Base-by-base conservation (phyloP, 768 basidiomycete species). In the Hemileccinum impolitum region DNA sequence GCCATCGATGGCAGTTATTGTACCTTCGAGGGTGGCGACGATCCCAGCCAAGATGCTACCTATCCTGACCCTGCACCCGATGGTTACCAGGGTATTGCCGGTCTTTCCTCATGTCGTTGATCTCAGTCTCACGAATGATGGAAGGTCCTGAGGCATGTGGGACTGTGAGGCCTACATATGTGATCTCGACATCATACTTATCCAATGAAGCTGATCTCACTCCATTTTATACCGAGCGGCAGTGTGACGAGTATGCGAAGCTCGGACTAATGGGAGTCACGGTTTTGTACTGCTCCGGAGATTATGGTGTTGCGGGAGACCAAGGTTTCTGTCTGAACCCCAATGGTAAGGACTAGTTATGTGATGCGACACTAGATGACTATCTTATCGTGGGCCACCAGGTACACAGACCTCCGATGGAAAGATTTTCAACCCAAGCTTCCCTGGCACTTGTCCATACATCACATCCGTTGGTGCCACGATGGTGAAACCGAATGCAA, bases 391-490 rank as follows among this genome's bases (percentile, higher is more conserved):
- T 13, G 18, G 4, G 15, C 4, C 14, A 6, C n/a, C 21, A 61
- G 55, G 54, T 18, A 42, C 46, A 17, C 56, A 72, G 65, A 75
- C 75, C 2, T 70, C 75, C 31, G 68, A 72, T 50, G 81, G 80
- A 19, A 73, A 41, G 4, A 44, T 56, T 10, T 84, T 84, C 73
- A 79, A 78, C 48, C 82, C 83, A 9, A 57, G 62, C 4, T 80
- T 75, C 70, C 78, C 75, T 12, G 65, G 52, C 7, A 71, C 74
- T 0, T 79, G 78, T 52, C 76, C 78, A 1, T 79, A 72, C 45
- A 61, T 79, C 21, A 79, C 78, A 18, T 70, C 78, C 8, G 75
- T 80, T 38, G 78, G 79, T 8, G 61, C 73, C 0, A 75, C 72
- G 1, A 66, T 67, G 38, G 65, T 82, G 48, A 78, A 77, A 61